Evolutionary conservation across 176 grass and related monocot genomes (phyloP).

Genomic region (Puya raimondii): DNA sequence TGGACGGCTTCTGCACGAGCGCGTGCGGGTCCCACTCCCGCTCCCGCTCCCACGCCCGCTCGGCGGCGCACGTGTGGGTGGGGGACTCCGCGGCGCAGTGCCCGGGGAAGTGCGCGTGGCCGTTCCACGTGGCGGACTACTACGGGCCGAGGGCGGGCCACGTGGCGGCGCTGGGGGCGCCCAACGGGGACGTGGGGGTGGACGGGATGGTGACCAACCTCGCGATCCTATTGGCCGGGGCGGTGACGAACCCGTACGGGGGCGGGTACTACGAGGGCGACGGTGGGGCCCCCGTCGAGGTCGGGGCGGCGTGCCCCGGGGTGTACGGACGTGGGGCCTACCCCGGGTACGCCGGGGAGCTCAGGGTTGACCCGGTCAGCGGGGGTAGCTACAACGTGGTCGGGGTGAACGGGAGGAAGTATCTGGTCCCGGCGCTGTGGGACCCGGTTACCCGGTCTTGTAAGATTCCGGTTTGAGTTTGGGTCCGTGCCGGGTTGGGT

Average conservation of each 20-base stretch:
- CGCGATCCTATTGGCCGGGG: conserved; percentile 58
- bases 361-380: conserved; percentile 40
- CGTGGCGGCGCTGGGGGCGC: conserved; percentile 30
- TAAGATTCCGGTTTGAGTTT: conserved; percentile 24
- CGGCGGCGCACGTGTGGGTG: conserved; percentile 60
- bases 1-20: conserved; percentile 50
- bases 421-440: conserved; percentile 64
- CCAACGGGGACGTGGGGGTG: conserved; percentile 53
- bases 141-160: conserved; percentile 13
- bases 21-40: conserved; percentile 53
- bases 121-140: conserved; percentile 56
- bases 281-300: conserved; percentile 42
- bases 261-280: conserved; percentile 66
- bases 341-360: conserved; percentile 43
- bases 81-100: conserved; percentile 56
- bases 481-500: neutral
- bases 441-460: conserved; percentile 54
- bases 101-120: conserved; percentile 64
- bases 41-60: neutral
- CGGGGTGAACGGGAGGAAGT: conserved; percentile 76
- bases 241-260: conserved; percentile 75
- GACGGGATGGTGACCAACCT: conserved; percentile 83
- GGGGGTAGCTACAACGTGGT: conserved; percentile 70
- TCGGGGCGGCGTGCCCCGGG: conserved; percentile 44
- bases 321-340: conserved; percentile 50